A percentile compares a stretch with the other conserved stretches of the same genome.
Conservation (phyloP, 78 protist genomes). For the Cavenderia fasciculata region DNA sequence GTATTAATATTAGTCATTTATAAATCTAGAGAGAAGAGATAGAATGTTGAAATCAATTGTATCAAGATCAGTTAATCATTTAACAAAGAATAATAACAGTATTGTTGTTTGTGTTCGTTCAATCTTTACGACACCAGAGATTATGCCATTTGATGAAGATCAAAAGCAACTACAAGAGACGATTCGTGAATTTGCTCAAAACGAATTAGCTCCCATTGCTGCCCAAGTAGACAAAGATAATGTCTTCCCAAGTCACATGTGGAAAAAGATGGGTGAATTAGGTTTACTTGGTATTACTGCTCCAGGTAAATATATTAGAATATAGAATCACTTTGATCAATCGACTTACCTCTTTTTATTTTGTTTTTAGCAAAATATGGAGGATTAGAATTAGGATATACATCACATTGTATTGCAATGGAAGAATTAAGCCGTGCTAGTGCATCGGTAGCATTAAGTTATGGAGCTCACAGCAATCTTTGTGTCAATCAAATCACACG, state of each 20-base stretch:
- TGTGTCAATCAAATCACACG: constrained; percentile 93
- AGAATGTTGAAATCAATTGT: constrained; percentile 21
- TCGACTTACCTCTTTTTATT: background rate
- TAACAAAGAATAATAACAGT: background rate
- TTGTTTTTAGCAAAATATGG: constrained; percentile 76
- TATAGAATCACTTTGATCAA: background rate
- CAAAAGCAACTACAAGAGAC: constrained; percentile 72
- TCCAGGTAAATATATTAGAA: constrained; percentile 18
- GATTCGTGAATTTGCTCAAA: constrained; percentile 78
- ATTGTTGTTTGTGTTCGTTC: background rate
- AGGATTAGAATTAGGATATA: constrained; percentile 86
- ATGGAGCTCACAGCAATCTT: constrained; percentile 96
- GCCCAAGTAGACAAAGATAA: constrained; percentile 82
- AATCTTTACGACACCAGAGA: constrained; percentile 20
- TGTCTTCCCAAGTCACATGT: constrained; percentile 81
- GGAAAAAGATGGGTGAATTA: constrained; percentile 90
- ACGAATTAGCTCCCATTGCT: constrained; percentile 91
- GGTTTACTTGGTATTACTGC: constrained; percentile 95
- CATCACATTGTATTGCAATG: constrained; percentile 89
- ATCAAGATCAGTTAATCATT: background rate
- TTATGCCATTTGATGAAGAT: constrained; percentile 28
- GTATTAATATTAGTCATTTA: background rate
- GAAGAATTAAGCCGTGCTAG: constrained; percentile 90
- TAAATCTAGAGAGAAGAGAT: background rate
- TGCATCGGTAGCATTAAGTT: constrained; percentile 90